These are phyloP conservation scores for Hypomyces perniciosus DNA, from an alignment of 2,329 filamentous ascomycete genomes.

Conservation along the genomic window DNA sequence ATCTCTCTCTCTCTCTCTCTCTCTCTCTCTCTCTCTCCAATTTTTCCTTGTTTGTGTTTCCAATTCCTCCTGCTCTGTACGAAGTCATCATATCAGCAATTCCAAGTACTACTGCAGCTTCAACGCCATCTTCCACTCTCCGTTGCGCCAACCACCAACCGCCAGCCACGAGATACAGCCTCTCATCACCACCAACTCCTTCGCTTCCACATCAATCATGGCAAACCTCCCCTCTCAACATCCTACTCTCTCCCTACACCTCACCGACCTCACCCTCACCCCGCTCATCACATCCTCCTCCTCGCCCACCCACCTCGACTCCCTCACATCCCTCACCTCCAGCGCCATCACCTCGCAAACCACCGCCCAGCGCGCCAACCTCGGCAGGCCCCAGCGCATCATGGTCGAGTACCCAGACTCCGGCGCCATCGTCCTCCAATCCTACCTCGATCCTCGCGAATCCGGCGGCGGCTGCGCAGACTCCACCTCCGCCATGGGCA, in stretches of 20 bases:
- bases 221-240: conserved; percentile 40
- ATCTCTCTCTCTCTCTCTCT: neutral
- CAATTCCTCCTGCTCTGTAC: neutral
- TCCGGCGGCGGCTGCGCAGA: conserved; percentile 12
- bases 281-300: conserved; percentile 51
- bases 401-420: conserved; percentile 50
- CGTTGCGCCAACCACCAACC: neutral
- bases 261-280: conserved; percentile 51
- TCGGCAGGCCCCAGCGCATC: conserved; percentile 50
- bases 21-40: neutral
- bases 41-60: neutral
- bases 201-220: conserved; percentile 20
- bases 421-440: conserved; percentile 38
- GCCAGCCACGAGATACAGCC: neutral
- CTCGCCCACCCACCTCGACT: conserved; percentile 37
- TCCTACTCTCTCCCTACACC: conserved; percentile 48
- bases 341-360: conserved; percentile 49
- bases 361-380: conserved; percentile 45
- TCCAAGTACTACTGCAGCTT: too few species aligned
- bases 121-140: too few species aligned
- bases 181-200: neutral
- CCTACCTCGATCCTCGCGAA: conserved; percentile 39
- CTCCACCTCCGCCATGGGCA: conserved; percentile 8
- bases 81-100: neutral
- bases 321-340: conserved; percentile 48